A percentile compares a stretch with the other conserved stretches of the same genome.
phyloP scores from a whole-genome alignment of 139 green algal genomes.

The Tetradesmus lagerheimii region DNA sequence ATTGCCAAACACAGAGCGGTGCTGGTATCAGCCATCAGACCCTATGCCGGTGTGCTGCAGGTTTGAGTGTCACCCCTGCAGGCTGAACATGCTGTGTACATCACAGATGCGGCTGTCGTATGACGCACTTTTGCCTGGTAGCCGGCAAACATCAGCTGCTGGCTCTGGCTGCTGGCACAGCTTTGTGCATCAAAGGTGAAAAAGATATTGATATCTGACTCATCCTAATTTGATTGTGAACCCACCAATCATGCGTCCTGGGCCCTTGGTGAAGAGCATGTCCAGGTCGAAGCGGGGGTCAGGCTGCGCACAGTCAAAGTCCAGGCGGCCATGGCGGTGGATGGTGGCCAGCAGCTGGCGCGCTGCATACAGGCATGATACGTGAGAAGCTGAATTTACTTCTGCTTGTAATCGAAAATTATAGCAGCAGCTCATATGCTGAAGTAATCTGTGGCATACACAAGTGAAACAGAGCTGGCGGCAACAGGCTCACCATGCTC shows the following conservation, averaged over 20 bases:
- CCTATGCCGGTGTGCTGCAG: background rate
- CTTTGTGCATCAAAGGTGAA: no score
- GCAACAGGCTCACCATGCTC: background rate
- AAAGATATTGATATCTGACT: no score
- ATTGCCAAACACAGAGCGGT: background rate
- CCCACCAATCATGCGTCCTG: conserved; percentile 59
- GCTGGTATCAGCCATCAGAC: background rate
- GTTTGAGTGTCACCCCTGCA: background rate
- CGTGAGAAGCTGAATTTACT: no score
- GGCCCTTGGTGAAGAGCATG: conserved; percentile 54
- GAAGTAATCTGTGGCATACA: no score
- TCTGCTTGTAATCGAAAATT: no score
- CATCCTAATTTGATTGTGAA: no score
- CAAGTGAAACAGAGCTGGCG: background rate
- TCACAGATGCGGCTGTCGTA: no score
- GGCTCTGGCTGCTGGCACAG: background rate
- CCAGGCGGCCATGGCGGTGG: conserved; percentile 32
- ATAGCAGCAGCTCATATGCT: no score
- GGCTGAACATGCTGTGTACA: no score
- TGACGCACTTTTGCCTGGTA: no score
- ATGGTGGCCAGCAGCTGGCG: background rate
- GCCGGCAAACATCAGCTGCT: background rate
- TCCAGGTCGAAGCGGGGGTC: conserved; percentile 2
- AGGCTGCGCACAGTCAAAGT: conserved; percentile 33
- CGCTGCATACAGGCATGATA: no score